Base-by-base conservation (phyloP, 371 early-diverging fungal genomes). In the Mucor plumbeus region DNA sequence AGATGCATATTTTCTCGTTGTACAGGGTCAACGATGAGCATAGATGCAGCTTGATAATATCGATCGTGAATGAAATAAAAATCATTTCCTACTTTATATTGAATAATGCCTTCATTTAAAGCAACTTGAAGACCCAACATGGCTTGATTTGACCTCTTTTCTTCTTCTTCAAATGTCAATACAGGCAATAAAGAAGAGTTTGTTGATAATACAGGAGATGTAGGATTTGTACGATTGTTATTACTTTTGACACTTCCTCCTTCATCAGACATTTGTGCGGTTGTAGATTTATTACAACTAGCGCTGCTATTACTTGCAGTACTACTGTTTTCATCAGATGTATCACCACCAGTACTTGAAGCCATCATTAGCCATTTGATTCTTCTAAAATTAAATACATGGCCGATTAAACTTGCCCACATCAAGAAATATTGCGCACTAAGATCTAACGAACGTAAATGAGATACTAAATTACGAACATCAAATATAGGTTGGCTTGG, bases 321-420 rank as follows among this genome's bases (percentile, higher is more conserved):
- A 19, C 66, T 60, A 19, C 53, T 66, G 10, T 66, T 47, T 40
- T 66, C 60, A 4, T 59, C 53, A 0, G 60, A 53, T n/a, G 66
- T 33, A 26, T 72, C 73, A 9, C 64, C 69, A 0, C 21, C 53
- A 35, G 47, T 21, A 4, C 36, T 43, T 1, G 35, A 17, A 6
- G 76, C 58, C 64, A 76, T 70, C 76, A 80, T 75, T 14, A 80
- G 53, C 72, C 76, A 73, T 33, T 80, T 77, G 19, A 80, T 73
- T 39, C 75, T 75, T 17, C 70, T 54, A 65, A 80, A 80, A 33
- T 77, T 73, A 62, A 80, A 80, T 0, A 67, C 63, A 19, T 68
- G 77, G 1, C 80, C 80, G 0, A 80, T 69, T 17, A 80, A 55
- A 64, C 80, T 80, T n/a, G 80, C 80, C 80, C 80, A 80, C 75